Percentiles rank a stretch among this genome's conserved stretches.
Conservation (phyloP, 805 yeast species). For the Cyberlindnera veronae region DNA sequence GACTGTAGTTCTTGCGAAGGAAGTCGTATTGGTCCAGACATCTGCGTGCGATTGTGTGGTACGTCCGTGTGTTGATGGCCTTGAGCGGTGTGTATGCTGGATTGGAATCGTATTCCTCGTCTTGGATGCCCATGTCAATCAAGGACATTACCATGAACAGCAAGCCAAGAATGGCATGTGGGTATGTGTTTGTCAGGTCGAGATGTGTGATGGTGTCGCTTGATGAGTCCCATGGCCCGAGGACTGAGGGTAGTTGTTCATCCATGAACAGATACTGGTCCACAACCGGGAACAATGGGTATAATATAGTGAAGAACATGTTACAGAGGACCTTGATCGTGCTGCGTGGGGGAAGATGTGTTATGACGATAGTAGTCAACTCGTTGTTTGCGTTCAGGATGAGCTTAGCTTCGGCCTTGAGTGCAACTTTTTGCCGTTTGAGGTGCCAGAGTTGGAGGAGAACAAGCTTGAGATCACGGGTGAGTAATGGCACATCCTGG, state of each 20-base stretch:
- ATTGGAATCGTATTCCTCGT: conserved; percentile 12
- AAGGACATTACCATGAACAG: conserved; percentile 21
- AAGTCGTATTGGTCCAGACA: conserved; percentile 52
- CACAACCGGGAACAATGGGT: conserved; percentile 24
- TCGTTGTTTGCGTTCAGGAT: not conserved
- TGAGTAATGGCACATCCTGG: not conserved
- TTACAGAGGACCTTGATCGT: conserved; percentile 12
- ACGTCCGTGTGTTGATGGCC: conserved; percentile 4
- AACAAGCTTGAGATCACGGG: not conserved
- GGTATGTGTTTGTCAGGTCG: conserved; percentile 10
- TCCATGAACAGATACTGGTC: conserved; percentile 16
- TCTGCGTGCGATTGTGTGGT: conserved; percentile 12
- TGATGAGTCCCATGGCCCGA: conserved; percentile 1
- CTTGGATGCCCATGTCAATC: conserved; percentile 16
- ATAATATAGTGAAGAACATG: conserved; percentile 21
- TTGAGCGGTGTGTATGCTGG: conserved; percentile 1
- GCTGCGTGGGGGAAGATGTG: conserved; percentile 16
- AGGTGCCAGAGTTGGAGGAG: conserved; percentile 6
- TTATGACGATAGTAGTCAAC: conserved; percentile 10
- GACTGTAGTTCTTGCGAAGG: conserved; percentile 39
- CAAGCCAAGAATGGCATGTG: conserved; percentile 18
- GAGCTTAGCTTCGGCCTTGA: conserved; percentile 3
- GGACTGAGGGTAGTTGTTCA: conserved; percentile 10
- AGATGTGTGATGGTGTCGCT: not conserved
- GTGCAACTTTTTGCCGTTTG: conserved; percentile 11